Percentiles rank a stretch among this genome's conserved stretches.
Conservation (phyloP, 345 rosid genomes). For the Stellera chamaejasme region DNA sequence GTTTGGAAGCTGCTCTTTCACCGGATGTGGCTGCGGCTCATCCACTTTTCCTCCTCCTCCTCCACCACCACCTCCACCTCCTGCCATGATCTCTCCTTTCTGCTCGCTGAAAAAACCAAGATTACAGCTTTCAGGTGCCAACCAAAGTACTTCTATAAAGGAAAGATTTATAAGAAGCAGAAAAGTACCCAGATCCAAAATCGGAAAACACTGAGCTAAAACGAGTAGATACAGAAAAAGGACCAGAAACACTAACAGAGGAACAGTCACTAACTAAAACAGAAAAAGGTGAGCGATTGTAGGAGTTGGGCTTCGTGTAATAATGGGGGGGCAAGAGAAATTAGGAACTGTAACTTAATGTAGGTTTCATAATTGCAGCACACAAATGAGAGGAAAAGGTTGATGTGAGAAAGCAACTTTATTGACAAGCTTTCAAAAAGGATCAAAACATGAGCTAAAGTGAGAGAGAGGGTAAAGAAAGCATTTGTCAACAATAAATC, state of each 20-base stretch:
- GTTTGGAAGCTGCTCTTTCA: conserved; percentile 83
- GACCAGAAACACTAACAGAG: conserved; percentile 2
- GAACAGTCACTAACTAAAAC: conserved; percentile 1
- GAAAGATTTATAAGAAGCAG: conserved; percentile 1
- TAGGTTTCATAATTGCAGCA: conserved; percentile 6
- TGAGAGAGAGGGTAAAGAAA: not conserved
- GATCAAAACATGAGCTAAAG: conserved; percentile 2
- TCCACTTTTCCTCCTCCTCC: conserved; percentile 48
- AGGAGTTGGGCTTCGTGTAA: not conserved
- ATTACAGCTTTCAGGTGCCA: conserved; percentile 2
- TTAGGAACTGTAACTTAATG: not conserved
- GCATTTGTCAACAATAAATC: conserved; percentile 14
- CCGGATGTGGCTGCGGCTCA: conserved; percentile 85
- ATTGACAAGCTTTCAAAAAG: conserved; percentile 17
- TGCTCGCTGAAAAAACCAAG: conserved; percentile 4
- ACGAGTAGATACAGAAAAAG: conserved; percentile 2
- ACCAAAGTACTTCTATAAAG: not conserved
- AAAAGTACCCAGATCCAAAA: conserved; percentile 28
- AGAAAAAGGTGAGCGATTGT: not conserved
- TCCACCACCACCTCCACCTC: conserved; percentile 58
- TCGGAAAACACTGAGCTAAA: conserved; percentile 8
- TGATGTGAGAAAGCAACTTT: conserved; percentile 20
- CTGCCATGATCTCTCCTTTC: conserved; percentile 32
- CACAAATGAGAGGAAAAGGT: not conserved
- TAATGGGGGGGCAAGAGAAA: not conserved